Conservation (phyloP, 2,329 filamentous ascomycete genomes). For the Pseudogymnoascus sp. region DNA sequence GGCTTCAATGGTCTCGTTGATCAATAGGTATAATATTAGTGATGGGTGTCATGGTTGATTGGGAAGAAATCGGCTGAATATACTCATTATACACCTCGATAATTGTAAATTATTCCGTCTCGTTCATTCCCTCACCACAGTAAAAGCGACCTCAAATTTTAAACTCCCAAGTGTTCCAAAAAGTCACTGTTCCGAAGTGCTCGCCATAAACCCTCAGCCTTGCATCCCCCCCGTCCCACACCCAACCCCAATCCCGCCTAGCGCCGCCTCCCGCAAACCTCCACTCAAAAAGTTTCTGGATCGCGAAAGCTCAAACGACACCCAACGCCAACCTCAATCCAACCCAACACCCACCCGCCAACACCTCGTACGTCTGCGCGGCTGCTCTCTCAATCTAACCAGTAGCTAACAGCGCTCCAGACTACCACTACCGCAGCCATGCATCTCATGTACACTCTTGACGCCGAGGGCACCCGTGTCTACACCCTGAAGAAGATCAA, state of each 20-base stretch:
- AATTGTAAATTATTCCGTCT: background rate
- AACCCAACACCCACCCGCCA: background rate
- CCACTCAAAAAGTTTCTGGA: background rate
- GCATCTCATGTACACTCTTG: slow-evolving; percentile 82
- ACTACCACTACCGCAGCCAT: slow-evolving; percentile 30
- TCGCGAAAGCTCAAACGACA: background rate
- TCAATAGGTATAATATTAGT: background rate
- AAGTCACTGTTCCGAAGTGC: background rate
- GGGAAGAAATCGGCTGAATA: background rate
- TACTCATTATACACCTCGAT: background rate
- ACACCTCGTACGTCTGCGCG: background rate
- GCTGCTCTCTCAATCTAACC: background rate
- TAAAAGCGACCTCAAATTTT: background rate
- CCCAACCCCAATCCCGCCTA: background rate
- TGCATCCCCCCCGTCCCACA: background rate
- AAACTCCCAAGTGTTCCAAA: background rate
- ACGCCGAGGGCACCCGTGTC: slow-evolving; percentile 71
- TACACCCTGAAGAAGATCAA: slow-evolving; percentile 94
- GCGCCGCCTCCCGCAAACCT: background rate
- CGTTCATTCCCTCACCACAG: background rate
- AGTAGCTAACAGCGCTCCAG: background rate
- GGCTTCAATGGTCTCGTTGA: background rate
- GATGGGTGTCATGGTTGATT: background rate
- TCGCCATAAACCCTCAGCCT: background rate
- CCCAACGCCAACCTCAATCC: background rate